phyloP scores from a whole-genome alignment of 2,329 filamentous ascomycete genomes.

The Calycina herbarum region DNA sequence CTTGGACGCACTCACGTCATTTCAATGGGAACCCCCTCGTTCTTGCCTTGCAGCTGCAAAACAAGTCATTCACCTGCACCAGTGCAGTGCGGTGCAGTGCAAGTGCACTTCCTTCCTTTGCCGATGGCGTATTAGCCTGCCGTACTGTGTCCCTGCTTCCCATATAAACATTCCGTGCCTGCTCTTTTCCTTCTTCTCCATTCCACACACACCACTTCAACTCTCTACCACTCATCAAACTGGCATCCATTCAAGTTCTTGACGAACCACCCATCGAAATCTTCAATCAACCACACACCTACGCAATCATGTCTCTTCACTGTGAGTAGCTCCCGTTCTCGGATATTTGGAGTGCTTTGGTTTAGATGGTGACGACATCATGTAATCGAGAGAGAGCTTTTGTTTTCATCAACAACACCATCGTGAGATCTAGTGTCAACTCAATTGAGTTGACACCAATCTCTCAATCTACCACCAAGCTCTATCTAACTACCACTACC shows the following conservation, averaged over 20 bases:
- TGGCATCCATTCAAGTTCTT: slow-evolving; percentile 32
- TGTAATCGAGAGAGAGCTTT: not conserved
- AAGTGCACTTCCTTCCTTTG: not conserved
- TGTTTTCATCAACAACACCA: slow-evolving; percentile 6
- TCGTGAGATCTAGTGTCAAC: not conserved
- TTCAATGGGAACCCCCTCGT: not conserved
- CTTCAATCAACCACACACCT: slow-evolving; percentile 29
- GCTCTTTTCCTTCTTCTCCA: slow-evolving; percentile 8
- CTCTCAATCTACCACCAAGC: not conserved
- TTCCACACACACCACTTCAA: slow-evolving; percentile 8
- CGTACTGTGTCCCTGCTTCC: not conserved
- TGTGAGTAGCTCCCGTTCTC: slow-evolving; percentile 27
- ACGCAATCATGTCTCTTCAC: slow-evolving; percentile 36
- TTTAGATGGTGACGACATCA: slow-evolving; percentile 24
- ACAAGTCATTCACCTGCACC: slow-evolving; percentile 16
- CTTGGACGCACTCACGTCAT: slow-evolving; percentile 1
- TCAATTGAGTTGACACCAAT: not conserved
- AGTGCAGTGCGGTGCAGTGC: not conserved
- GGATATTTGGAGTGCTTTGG: not conserved
- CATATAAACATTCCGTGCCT: slow-evolving; percentile 13
- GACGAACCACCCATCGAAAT: slow-evolving; percentile 30
- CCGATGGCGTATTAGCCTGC: slow-evolving; percentile 2
- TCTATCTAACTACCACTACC: no score
- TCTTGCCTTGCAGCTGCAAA: slow-evolving; percentile 8
- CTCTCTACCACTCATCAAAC: slow-evolving; percentile 21